Conservation (phyloP, 257 asterid species). For the Capsicum pubescens region DNA sequence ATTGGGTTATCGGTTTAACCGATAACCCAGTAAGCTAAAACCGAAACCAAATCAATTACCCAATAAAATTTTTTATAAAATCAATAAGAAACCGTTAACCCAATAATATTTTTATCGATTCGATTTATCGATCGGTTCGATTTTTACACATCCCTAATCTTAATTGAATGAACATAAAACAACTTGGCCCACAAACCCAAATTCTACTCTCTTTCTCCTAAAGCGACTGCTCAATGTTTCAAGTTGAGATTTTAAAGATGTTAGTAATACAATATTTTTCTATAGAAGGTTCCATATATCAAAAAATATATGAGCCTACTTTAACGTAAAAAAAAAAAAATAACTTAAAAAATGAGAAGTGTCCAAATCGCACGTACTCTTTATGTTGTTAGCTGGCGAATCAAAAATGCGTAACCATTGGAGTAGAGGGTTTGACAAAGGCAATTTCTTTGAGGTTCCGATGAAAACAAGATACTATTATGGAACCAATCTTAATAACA, state of each 20-base stretch:
- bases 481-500: not conserved
- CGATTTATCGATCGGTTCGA: no score
- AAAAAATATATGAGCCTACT: not conserved
- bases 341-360: not conserved
- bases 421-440: not conserved
- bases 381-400: not conserved
- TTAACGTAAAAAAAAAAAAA: not conserved
- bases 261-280: not conserved
- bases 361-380: not conserved
- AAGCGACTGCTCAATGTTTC: not conserved
- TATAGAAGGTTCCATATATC: not conserved
- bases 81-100: no score
- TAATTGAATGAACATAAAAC: not conserved
- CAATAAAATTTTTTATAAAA: no score
- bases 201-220: not conserved
- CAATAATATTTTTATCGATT: no score
- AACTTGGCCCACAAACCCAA: constrained; percentile 12
- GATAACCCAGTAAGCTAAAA: no score
- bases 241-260: not conserved
- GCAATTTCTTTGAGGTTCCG: not conserved
- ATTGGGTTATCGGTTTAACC: no score
- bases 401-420: not conserved
- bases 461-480: not conserved
- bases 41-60: no score
- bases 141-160: no score